Evolutionary conservation across 352 stramenopile genomes (phyloP).

Genomic region (Globisporangium nodosum): DNA sequence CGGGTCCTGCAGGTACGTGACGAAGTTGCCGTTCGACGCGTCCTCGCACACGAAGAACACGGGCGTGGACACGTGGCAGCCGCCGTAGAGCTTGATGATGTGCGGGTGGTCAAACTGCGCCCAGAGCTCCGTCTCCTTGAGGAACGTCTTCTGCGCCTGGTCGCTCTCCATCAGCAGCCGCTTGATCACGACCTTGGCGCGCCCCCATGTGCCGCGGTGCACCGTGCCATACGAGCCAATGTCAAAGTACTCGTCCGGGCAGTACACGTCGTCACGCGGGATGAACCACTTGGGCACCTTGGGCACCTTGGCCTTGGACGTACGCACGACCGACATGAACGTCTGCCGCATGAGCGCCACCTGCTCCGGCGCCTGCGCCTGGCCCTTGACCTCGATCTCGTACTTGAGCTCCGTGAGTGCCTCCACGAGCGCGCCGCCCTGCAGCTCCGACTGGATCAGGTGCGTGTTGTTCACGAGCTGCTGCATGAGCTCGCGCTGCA

Average conservation of each 20-base stretch:
- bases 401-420: slow-evolving; percentile 19
- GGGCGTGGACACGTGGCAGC: slow-evolving; percentile 20
- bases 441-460: slow-evolving; percentile 9
- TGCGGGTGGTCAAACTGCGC: slow-evolving; percentile 22
- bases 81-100: slow-evolving; percentile 26
- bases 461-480: slow-evolving; percentile 12
- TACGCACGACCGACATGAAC: slow-evolving; percentile 11
- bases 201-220: slow-evolving; percentile 18
- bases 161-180: slow-evolving; percentile 7
- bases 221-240: slow-evolving; percentile 12
- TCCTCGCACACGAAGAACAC: slow-evolving; percentile 32
- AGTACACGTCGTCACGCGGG: slow-evolving; percentile 12
- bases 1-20: slow-evolving; percentile 21
- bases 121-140: slow-evolving; percentile 32
- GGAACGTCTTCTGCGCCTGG: slow-evolving; percentile 9
- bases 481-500: slow-evolving; percentile 11
- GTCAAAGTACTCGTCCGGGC: slow-evolving; percentile 10
- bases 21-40: slow-evolving; percentile 32
- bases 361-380: slow-evolving; percentile 7
- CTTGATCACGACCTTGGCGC: slow-evolving; percentile 33
- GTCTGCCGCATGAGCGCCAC: slow-evolving; percentile 12
- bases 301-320: slow-evolving; percentile 8
- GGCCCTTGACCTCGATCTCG: slow-evolving; percentile 14
- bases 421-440: slow-evolving; percentile 13
- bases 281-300: slow-evolving; percentile 20